A percentile compares a stretch with the other conserved stretches of the same genome.
Evolutionary conservation across 1,139 yeast species (phyloP).

Genomic region (Sugiyamaella xylanicola): DNA sequence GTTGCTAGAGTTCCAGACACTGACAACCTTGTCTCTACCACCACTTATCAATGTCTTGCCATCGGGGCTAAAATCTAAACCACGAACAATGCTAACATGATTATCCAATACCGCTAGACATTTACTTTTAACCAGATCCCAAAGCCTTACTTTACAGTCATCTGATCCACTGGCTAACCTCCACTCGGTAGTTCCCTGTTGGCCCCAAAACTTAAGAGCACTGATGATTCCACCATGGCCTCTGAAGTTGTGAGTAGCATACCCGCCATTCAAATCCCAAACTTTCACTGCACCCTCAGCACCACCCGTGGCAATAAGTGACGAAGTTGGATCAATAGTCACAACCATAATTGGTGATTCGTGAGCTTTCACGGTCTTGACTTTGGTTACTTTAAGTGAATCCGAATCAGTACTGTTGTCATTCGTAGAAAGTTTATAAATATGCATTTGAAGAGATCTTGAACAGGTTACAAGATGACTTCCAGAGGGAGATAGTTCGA

Average conservation of each 20-base stretch:
- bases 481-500: constrained; percentile 79
- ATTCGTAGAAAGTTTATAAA: constrained; percentile 51
- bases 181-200: constrained; percentile 69
- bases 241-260: constrained; percentile 82
- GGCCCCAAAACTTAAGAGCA: constrained; percentile 66
- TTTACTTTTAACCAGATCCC: constrained; percentile 88
- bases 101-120: constrained; percentile 63
- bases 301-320: constrained; percentile 90
- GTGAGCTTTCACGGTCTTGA: constrained; percentile 49
- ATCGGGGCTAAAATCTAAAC: constrained; percentile 61
- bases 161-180: constrained; percentile 80
- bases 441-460: constrained; percentile 78
- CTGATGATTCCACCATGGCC: constrained; percentile 96
- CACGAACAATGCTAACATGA: constrained; percentile 86
- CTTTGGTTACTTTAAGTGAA: constrained; percentile 25
- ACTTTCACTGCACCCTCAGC: constrained; percentile 92
- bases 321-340: constrained; percentile 75
- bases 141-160: constrained; percentile 74
- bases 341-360: constrained; percentile 82
- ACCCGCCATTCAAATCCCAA: constrained; percentile 90
- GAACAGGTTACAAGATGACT: constrained; percentile 68
- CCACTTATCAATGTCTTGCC: constrained; percentile 70
- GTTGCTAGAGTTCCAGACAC: constrained; percentile 55
- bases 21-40: constrained; percentile 83
- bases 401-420: constrained; percentile 15